A percentile compares a stretch with the other conserved stretches of the same genome.
These are phyloP conservation scores for Diplodia intermedia DNA, from an alignment of 2,329 filamentous ascomycete genomes.

Conservation along the genomic window DNA sequence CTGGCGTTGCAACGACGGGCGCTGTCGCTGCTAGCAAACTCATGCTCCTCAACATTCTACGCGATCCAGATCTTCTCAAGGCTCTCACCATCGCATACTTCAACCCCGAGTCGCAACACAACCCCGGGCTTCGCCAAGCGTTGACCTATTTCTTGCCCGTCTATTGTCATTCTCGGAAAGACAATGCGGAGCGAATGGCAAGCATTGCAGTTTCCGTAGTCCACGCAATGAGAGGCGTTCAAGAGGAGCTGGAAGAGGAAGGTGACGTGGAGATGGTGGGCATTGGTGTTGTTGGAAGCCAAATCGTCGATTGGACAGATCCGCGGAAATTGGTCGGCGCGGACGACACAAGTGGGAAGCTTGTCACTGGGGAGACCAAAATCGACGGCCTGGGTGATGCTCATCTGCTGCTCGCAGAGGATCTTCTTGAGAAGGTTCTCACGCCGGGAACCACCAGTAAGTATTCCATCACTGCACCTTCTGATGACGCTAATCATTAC, in stretches of 20 bases:
- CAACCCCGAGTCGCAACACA: conserved; percentile 78
- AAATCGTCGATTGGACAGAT: conserved; percentile 94
- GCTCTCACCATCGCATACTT: conserved; percentile 88
- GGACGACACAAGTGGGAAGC: conserved; percentile 52
- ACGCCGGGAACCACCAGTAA: conserved; percentile 70
- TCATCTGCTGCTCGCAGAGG: conserved; percentile 78
- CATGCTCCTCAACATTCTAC: conserved; percentile 77
- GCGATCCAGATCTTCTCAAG: conserved; percentile 69
- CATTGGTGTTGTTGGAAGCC: conserved; percentile 77
- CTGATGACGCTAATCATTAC: conserved; percentile 40
- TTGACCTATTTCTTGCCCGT: conserved; percentile 94
- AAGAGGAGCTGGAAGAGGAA: conserved; percentile 73
- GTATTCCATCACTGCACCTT: conserved; percentile 39
- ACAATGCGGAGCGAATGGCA: conserved; percentile 84
- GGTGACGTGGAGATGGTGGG: conserved; percentile 77
- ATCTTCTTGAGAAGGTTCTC: conserved; percentile 76
- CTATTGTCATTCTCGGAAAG: conserved; percentile 83
- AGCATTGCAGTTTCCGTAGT: conserved; percentile 75
- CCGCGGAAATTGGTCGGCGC: conserved; percentile 77
- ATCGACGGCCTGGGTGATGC: conserved; percentile 72
- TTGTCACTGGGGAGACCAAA: conserved; percentile 60
- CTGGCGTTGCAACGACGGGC: conserved; percentile 78
- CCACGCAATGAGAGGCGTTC: conserved; percentile 67
- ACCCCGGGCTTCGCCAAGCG: conserved; percentile 83
- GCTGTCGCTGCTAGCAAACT: conserved; percentile 85